Conservation (phyloP, 2,329 filamentous ascomycete species). For the Penicillium expansum region DNA sequence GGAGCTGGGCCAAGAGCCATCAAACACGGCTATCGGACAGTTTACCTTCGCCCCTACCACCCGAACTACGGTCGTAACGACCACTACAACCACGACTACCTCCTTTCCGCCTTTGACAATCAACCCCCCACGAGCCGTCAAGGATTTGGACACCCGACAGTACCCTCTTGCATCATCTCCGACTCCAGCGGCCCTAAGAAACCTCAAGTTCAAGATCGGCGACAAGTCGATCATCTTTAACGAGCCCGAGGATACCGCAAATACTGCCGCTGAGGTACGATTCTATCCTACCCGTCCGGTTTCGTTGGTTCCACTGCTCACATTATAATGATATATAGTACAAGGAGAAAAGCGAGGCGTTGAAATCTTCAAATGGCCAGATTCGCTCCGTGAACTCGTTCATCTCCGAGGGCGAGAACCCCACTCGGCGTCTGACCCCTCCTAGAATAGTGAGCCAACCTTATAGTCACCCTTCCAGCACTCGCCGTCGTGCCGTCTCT, state of each 20-base stretch:
- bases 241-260: constrained; percentile 58
- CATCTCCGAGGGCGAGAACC: constrained; percentile 39
- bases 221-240: constrained; percentile 60
- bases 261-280: constrained; percentile 55
- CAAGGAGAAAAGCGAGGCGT: constrained; percentile 43
- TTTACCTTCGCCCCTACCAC: constrained; percentile 63
- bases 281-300: neutral
- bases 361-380: constrained; percentile 49
- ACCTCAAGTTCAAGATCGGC: constrained; percentile 71
- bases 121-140: constrained; percentile 66
- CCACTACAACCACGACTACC: constrained; percentile 83
- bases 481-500: constrained; percentile 51
- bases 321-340: constrained; percentile 34
- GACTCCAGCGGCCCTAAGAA: constrained; percentile 74
- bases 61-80: constrained; percentile 71
- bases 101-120: constrained; percentile 80
- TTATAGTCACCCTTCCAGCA: constrained; percentile 21
- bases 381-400: constrained; percentile 47
- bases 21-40: constrained; percentile 52
- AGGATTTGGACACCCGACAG: constrained; percentile 77
- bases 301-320: constrained; percentile 11
- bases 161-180: constrained; percentile 83
- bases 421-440: constrained; percentile 26
- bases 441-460: constrained; percentile 26
- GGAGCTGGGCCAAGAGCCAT: constrained; percentile 23